Conservation (phyloP, 768 basidiomycete species). For the Boletus vermiculosoides region DNA sequence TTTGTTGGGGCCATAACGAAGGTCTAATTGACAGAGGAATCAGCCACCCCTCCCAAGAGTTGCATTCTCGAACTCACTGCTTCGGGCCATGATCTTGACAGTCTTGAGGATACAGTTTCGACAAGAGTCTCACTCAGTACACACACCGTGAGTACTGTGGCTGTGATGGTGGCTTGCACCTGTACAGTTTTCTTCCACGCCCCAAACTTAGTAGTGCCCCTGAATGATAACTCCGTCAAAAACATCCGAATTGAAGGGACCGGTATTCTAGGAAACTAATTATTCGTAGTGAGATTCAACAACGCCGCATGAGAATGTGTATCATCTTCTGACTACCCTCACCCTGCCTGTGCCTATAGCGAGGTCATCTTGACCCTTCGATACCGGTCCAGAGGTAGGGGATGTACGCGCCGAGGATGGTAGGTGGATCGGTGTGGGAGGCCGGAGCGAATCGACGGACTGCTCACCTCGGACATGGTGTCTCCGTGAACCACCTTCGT, state of each 20-base stretch:
- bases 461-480: slow-evolving; percentile 38
- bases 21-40: slow-evolving; percentile 48
- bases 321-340: slow-evolving; percentile 49
- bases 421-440: slow-evolving; percentile 41
- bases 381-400: slow-evolving; percentile 48
- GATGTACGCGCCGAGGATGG: slow-evolving; percentile 49
- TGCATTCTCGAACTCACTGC: slow-evolving; percentile 51
- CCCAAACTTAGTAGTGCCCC: slow-evolving; percentile 17
- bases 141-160: slow-evolving; percentile 35
- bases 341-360: slow-evolving; percentile 42
- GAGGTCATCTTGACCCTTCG: slow-evolving; percentile 42
- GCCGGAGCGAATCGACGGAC: slow-evolving; percentile 36
- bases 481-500: slow-evolving; percentile 26
- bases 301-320: slow-evolving; percentile 16
- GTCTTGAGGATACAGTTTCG: slow-evolving; percentile 47
- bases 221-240: neutral
- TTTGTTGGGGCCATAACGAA: slow-evolving; percentile 81
- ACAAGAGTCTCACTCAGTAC: slow-evolving; percentile 22
- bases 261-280: slow-evolving; percentile 7
- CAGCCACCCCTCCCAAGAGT: neutral
- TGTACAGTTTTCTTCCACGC: slow-evolving; percentile 51
- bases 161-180: slow-evolving; percentile 51
- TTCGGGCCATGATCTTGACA: slow-evolving; percentile 68
- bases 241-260: neutral
- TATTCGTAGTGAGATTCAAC: slow-evolving; percentile 12